Base-by-base conservation (phyloP, 2,329 filamentous ascomycete genomes). In the Hirsutella thompsonii region DNA sequence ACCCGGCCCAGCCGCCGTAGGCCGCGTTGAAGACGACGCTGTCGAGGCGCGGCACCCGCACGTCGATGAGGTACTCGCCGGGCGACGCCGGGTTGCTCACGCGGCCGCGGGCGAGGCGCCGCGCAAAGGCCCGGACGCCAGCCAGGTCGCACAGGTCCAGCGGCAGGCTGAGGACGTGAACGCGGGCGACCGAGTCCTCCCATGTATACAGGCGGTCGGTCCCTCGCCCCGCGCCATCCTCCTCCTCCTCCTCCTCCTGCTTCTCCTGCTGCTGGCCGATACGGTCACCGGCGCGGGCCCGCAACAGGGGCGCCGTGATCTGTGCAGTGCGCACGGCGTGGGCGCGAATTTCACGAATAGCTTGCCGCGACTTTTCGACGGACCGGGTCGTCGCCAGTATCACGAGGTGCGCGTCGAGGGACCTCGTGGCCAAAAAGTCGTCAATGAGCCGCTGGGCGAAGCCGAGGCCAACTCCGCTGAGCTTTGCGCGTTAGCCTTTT, bases 391-490 rank as follows among this genome's bases (percentile, higher is more conserved):
- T 94, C 47, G 86, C 79, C 47, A 95, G 77, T 41, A 95, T 70
- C 50, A 86, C 74, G 36, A 96, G 75, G 53, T 82, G 77, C 43
- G 84, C 73, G 23, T 70, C 68, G 38, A 76, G 67, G 23, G 82
- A 75, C 29, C 77, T 79, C 11, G 76, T 76, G 44, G 69, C 66
- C 44, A 94, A 76, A 67, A 94, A 95, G 53, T 94, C 85, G 66
- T 94, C 86, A 51, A 94, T 90, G 42, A 94, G 71, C 45, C 87
- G 84, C 55, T 83, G 78, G 57, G 83, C 84, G 50, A 85, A 88
- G 42, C 82, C 81, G 52, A 90, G 83, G 36, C 90, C 90, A 36
- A 95, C 78, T 45, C 90, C 90, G 57, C 90, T 26, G 23, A n/a
- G n/a, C n/a, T n/a, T 26, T 26, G 23, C 23, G 23, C 11, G 23